Evolutionary conservation across 2,329 filamentous ascomycete genomes (phyloP).

Genomic region (Verticillium albo-atrum): DNA sequence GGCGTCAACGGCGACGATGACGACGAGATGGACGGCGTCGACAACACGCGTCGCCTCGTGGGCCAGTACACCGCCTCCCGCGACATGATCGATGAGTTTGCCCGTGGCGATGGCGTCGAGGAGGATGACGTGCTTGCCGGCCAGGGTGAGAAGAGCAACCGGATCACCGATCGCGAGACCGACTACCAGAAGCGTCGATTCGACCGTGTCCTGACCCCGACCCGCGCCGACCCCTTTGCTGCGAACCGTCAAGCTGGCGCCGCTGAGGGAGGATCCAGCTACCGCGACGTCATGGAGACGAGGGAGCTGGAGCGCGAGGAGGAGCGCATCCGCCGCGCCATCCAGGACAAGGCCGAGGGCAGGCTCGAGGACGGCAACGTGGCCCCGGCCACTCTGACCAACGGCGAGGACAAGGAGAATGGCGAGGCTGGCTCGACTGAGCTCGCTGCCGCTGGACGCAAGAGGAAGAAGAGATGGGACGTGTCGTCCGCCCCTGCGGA

Average conservation of each 20-base stretch:
- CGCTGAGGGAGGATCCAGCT: constrained; percentile 70
- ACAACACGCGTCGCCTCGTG: constrained; percentile 72
- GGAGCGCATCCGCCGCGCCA: constrained; percentile 74
- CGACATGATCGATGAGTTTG: constrained; percentile 91
- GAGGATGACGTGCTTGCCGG: constrained; percentile 87
- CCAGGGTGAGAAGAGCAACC: constrained; percentile 78
- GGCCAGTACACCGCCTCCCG: constrained; percentile 94
- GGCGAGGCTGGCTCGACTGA: constrained; percentile 65
- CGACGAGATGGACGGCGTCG: constrained; percentile 70
- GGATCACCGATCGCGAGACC: constrained; percentile 89
- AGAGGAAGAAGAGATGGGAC: constrained; percentile 96
- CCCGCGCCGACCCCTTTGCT: constrained; percentile 80
- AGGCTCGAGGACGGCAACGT: constrained; percentile 52
- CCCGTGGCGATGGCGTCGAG: constrained; percentile 77
- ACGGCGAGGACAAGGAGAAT: constrained; percentile 70
- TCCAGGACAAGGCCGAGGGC: constrained; percentile 66
- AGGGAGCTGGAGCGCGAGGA: constrained; percentile 93
- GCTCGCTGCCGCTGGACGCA: constrained; percentile 58
- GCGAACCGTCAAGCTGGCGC: constrained; percentile 61
- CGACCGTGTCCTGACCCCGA: constrained; percentile 80
- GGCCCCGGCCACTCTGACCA: constrained; percentile 70
- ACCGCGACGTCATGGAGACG: constrained; percentile 85
- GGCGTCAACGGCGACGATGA: constrained; percentile 75
- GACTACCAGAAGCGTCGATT: constrained; percentile 97
- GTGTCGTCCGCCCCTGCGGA: constrained; percentile 56